These are phyloP conservation scores for Vinca minor DNA, from an alignment of 257 asterid genomes.

Conservation along the genomic window DNA sequence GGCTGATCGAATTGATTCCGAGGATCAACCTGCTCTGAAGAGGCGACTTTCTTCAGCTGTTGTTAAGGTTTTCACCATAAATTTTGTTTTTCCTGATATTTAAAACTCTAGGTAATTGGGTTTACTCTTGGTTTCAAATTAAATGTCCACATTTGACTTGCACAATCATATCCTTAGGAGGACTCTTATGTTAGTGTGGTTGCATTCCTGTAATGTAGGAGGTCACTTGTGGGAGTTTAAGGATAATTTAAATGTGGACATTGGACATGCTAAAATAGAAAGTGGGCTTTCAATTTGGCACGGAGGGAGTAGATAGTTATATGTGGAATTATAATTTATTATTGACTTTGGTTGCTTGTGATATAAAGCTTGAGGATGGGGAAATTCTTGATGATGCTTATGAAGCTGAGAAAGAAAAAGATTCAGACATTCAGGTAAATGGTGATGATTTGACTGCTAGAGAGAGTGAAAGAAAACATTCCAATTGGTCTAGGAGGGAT, in stretches of 20 bases:
- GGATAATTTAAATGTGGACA: too few relatives aligned
- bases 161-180: too few relatives aligned
- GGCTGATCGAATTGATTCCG: slow-evolving; percentile 78
- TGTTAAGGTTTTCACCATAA: slow-evolving; percentile 92
- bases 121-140: too few relatives aligned
- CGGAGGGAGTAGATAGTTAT: too few relatives aligned
- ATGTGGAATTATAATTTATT: neutral
- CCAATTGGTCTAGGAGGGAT: slow-evolving; percentile 63
- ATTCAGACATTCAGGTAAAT: slow-evolving; percentile 21
- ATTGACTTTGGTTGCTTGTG: slow-evolving; percentile 1
- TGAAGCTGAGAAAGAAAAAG: slow-evolving; percentile 29
- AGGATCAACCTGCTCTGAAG: slow-evolving; percentile 82
- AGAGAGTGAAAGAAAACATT: slow-evolving; percentile 36
- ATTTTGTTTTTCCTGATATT: too few relatives aligned
- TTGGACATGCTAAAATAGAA: too few relatives aligned
- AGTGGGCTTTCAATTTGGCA: too few relatives aligned
- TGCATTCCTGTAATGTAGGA: too few relatives aligned
- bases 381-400: slow-evolving; percentile 48
- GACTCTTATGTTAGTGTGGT: too few relatives aligned
- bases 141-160: too few relatives aligned
- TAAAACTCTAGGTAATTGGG: neutral
- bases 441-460: slow-evolving; percentile 23
- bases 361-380: slow-evolving; percentile 58
- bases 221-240: too few relatives aligned
- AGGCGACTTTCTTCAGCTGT: slow-evolving; percentile 91